Percentiles rank a stretch among this genome's conserved stretches.
Conservation (phyloP, 371 early-diverging fungal species). For the Umbelopsis sp. region DNA sequence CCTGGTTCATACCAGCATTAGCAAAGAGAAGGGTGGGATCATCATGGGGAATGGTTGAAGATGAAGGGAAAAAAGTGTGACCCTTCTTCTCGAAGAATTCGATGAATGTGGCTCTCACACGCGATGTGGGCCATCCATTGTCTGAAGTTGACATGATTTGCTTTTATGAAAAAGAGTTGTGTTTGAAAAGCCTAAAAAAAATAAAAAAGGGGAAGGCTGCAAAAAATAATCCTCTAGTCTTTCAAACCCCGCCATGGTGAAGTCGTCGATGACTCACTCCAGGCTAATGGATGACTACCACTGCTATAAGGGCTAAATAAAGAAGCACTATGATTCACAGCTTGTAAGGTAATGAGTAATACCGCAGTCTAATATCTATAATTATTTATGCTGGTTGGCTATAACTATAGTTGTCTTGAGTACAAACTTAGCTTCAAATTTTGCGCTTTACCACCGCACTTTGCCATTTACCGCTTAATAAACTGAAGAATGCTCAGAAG, state of each 20-base stretch:
- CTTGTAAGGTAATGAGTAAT: too few species aligned
- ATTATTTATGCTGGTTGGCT: too few species aligned
- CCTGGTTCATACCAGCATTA: constrained; percentile 99
- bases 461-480: too few species aligned
- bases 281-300: not conserved
- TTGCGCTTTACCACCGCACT: too few species aligned
- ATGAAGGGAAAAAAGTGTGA: constrained; percentile 90
- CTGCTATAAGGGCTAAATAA: not conserved
- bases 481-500: too few species aligned
- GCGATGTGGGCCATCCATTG: constrained; percentile 75
- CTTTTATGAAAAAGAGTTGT: not conserved
- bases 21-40: constrained; percentile 99
- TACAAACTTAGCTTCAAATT: too few species aligned
- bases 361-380: too few species aligned
- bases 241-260: not conserved
- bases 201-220: not conserved
- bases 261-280: not conserved
- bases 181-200: not conserved
- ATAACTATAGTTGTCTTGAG: too few species aligned
- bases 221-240: not conserved
- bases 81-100: constrained; percentile 82
- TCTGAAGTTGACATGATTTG: constrained; percentile 11
- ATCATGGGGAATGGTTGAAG: constrained; percentile 95
- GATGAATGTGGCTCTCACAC: constrained; percentile 92
- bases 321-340: too few species aligned